Conservation (phyloP, 2,329 filamentous ascomycete genomes). For the Penicillium sp. region DNA sequence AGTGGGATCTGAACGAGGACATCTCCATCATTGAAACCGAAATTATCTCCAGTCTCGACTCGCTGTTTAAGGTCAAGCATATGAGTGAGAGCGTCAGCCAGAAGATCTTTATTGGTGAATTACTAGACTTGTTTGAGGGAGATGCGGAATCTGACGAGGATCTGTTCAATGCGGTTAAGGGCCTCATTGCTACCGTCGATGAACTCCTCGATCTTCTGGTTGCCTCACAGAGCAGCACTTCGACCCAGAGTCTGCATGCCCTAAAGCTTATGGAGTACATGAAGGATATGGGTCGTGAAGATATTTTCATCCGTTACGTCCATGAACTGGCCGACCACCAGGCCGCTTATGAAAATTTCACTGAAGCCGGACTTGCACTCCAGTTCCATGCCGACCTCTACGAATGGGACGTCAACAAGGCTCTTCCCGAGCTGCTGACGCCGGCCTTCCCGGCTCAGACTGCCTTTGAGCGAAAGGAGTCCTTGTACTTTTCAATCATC, state of each 20-base stretch:
- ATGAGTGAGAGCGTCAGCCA: constrained; percentile 87
- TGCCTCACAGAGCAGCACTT: constrained; percentile 77
- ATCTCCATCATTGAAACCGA: constrained; percentile 89
- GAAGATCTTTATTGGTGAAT: constrained; percentile 86
- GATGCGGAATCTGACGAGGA: constrained; percentile 71
- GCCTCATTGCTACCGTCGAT: constrained; percentile 81
- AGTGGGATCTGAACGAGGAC: constrained; percentile 95
- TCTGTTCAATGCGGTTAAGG: constrained; percentile 74
- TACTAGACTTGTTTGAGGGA: constrained; percentile 77
- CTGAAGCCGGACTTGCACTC: constrained; percentile 86
- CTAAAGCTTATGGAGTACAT: constrained; percentile 93
- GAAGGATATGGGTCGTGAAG: constrained; percentile 93
- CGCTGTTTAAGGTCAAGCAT: constrained; percentile 84
- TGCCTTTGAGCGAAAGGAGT: constrained; percentile 89
- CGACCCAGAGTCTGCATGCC: constrained; percentile 83
- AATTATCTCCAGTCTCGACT: constrained; percentile 91
- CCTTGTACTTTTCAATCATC: constrained; percentile 92
- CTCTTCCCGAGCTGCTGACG: constrained; percentile 68
- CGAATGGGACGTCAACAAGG: constrained; percentile 77
- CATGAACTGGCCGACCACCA: constrained; percentile 86
- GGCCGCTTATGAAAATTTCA: constrained; percentile 72
- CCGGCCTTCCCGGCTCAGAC: constrained; percentile 81
- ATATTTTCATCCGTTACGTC: constrained; percentile 94
- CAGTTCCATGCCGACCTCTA: constrained; percentile 91
- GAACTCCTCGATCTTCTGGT: constrained; percentile 89